Conservation (phyloP, 257 asterid genomes). For the Jacaranda mimosifolia region DNA sequence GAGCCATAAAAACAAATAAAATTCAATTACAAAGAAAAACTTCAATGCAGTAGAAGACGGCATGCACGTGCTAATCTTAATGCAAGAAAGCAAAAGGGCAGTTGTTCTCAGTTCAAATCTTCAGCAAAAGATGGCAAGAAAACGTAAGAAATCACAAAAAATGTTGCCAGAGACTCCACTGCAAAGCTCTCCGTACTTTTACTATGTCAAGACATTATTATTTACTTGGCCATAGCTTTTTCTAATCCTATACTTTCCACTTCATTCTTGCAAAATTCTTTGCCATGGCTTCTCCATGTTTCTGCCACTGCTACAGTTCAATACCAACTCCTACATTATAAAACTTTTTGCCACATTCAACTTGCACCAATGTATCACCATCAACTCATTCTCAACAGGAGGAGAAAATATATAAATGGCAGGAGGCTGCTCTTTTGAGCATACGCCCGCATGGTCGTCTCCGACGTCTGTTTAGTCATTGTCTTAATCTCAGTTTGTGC, state of each 20-base stretch:
- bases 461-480: constrained; percentile 61
- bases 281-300: neutral
- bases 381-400: too few relatives aligned
- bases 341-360: neutral
- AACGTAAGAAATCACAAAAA: too few relatives aligned
- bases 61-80: too few relatives aligned
- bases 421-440: constrained; percentile 45
- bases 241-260: too few relatives aligned
- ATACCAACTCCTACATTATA: neutral
- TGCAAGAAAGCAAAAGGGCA: too few relatives aligned
- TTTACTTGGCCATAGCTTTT: neutral
- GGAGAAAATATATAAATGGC: neutral
- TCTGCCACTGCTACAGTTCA: too few relatives aligned
- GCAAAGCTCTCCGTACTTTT: neutral
- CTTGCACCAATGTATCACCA: neutral
- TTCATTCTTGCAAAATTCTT: neutral
- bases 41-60: too few relatives aligned
- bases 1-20: too few relatives aligned
- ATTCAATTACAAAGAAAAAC: too few relatives aligned
- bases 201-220: neutral
- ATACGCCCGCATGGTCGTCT: neutral
- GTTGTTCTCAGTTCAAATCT: too few relatives aligned
- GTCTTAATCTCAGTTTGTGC: constrained; percentile 57
- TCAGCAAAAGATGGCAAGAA: too few relatives aligned
- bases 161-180: too few relatives aligned